Base-by-base conservation (phyloP, 177 flowering plant species). In the Vitis hybrid region DNA sequence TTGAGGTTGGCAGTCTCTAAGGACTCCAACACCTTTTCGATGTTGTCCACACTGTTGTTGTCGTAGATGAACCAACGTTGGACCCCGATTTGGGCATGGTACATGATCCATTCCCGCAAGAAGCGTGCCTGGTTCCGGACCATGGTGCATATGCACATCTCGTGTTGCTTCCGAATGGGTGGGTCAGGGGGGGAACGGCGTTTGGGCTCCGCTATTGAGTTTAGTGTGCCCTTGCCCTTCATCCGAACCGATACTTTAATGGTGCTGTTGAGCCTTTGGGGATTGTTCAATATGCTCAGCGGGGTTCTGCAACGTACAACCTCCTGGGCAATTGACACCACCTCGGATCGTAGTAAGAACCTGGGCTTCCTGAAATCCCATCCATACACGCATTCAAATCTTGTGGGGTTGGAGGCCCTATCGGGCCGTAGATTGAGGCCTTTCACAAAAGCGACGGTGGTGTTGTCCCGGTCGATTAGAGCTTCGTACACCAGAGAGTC, bases 91-190 rank as follows among this genome's bases (percentile, higher is more conserved):
- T 72, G 50, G n/a, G 79, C 71, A 64, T 91, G 93, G 79, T 91
- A 89, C 81, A 79, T 79, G 64, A 90, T 78, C 97, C 97, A 93
- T 70, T 93, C 98, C 6, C 65, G 69, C 56, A 93, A 17, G 64
- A 83, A 82, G 67, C 78, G 60, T 0, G 88, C 98, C 56, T 89
- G 91, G 74, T 93, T 92, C 11, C 96, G 75, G 30, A 86, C 17
- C 98, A 93, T 90, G 5, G 96, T 90, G 72, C 98, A 93, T 1
- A 84, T 50, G 55, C 98, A 91, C 82, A 89, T 76, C 65, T 81
- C 71, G 21, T 83, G 77, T 19, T 66, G 56, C 19, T 80, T 82
- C 48, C 59, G 18, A 18, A 3, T 35, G 1, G 49, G n/a, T 46
- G 73, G 60, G 60, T 60, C 61, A 6, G 70, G 64, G 35, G 32